A percentile compares a stretch with the other conserved stretches of the same genome.
Evolutionary conservation across 1,139 yeast species (phyloP).

Genomic region (Sugiyamaella novakii): DNA sequence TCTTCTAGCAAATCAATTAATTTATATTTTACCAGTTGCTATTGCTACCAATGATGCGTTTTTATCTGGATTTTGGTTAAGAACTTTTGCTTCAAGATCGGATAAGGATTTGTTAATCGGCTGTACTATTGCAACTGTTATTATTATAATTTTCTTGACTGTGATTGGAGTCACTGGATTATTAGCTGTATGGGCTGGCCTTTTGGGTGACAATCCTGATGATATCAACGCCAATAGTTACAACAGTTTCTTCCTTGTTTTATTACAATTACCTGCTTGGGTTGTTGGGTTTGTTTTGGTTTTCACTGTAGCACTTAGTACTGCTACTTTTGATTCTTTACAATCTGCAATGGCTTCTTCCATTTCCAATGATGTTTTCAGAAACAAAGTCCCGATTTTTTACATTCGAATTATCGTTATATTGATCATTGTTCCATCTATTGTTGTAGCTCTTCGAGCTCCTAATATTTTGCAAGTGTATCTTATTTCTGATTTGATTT

Average conservation of each 20-base stretch:
- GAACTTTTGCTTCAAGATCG: conserved; percentile 86
- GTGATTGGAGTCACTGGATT: conserved; percentile 83
- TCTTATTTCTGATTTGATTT: conserved; percentile 85
- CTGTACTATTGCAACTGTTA: conserved; percentile 69
- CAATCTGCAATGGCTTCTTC: conserved; percentile 90
- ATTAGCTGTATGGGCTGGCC: conserved; percentile 88
- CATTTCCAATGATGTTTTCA: conserved; percentile 83
- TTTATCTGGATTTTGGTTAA: conserved; percentile 89
- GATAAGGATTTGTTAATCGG: conserved; percentile 77
- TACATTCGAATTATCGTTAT: conserved; percentile 76
- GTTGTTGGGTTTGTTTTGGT: conserved; percentile 79
- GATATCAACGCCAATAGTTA: conserved; percentile 65
- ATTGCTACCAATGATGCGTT: conserved; percentile 88
- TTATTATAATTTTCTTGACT: conserved; percentile 63
- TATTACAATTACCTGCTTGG: conserved; percentile 83
- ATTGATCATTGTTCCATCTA: conserved; percentile 76
- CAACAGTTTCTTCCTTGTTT: conserved; percentile 60
- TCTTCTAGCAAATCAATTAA: conserved; percentile 83
- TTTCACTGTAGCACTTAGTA: conserved; percentile 70
- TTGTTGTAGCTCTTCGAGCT: conserved; percentile 82
- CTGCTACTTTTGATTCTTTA: conserved; percentile 86
- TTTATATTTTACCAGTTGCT: conserved; percentile 82
- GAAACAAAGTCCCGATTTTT: conserved; percentile 69
- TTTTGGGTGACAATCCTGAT: conserved; percentile 52
- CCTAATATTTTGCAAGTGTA: conserved; percentile 82